These are phyloP conservation scores for Oenanthe javanica DNA, from an alignment of 140 eudicot species.

Conservation along the genomic window DNA sequence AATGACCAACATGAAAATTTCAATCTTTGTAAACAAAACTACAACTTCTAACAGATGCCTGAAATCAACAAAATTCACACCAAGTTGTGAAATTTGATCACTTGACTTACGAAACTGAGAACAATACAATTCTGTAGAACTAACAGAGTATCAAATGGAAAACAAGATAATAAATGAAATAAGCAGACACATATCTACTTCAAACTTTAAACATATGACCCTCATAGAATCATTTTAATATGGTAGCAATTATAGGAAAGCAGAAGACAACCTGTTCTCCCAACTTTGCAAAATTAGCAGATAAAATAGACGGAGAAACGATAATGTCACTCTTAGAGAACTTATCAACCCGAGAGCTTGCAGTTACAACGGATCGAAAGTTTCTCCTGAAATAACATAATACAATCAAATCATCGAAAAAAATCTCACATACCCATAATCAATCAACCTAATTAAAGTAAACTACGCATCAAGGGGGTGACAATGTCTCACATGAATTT, in stretches of 20 bases:
- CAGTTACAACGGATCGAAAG: constrained; percentile 43
- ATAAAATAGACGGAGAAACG: constrained; percentile 89
- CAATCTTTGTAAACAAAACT: too few species aligned
- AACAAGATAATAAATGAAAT: too few species aligned
- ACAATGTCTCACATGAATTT: too few species aligned
- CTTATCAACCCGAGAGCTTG: constrained; percentile 78
- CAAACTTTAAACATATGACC: neutral
- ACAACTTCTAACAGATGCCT: too few species aligned
- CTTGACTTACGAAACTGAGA: neutral
- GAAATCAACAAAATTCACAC: too few species aligned
- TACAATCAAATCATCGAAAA: too few species aligned
- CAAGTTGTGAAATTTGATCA: too few species aligned
- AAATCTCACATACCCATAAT: too few species aligned
- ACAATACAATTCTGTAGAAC: neutral
- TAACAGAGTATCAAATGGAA: neutral
- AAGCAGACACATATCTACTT: neutral
- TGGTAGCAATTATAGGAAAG: neutral
- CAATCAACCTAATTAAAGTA: neutral
- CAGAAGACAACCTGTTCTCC: constrained; percentile 73
- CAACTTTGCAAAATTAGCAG: constrained; percentile 83
- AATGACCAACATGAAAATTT: too few species aligned
- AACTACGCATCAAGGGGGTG: too few species aligned
- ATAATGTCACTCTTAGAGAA: constrained; percentile 82
- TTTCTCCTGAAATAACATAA: constrained; percentile 39
- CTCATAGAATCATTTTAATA: too few species aligned